These are phyloP conservation scores for Circinella umbellata DNA, from an alignment of 371 early-diverging fungal genomes.

Conservation along the genomic window DNA sequence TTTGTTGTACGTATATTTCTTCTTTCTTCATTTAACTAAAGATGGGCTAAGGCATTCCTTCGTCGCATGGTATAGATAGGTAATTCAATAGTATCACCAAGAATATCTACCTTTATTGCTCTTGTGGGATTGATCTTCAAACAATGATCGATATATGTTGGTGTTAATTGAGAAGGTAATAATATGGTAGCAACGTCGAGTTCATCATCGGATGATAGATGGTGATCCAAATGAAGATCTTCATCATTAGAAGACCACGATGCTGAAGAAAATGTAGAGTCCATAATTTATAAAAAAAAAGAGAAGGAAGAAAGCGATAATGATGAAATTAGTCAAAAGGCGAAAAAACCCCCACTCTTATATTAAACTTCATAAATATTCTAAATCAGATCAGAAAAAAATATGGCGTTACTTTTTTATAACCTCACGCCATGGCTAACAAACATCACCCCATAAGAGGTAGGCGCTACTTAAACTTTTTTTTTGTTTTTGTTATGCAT, in stretches of 20 bases:
- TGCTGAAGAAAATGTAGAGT: conserved; percentile 2
- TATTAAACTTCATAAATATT: neutral
- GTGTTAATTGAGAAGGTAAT: conserved; percentile 14
- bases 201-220: neutral
- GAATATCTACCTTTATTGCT: conserved; percentile 14
- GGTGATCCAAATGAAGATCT: conserved; percentile 1
- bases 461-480: neutral
- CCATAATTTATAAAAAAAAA: neutral
- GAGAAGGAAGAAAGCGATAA: neutral
- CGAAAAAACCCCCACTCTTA: neutral
- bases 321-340: neutral
- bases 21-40: neutral
- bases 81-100: conserved; percentile 21
- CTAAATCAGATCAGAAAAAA: neutral
- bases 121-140: conserved; percentile 16
- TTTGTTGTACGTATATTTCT: too few relatives aligned
- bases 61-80: conserved; percentile 23
- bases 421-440: conserved; percentile 3
- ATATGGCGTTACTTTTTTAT: conserved; percentile 5
- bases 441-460: conserved; percentile 1
- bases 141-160: conserved; percentile 17
- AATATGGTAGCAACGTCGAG: neutral
- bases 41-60: conserved; percentile 20
- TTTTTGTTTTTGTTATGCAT: neutral
- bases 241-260: conserved; percentile 9